Evolutionary conservation across 2,329 filamentous ascomycete genomes (phyloP).

Genomic region (Emericellopsis atlantica): DNA sequence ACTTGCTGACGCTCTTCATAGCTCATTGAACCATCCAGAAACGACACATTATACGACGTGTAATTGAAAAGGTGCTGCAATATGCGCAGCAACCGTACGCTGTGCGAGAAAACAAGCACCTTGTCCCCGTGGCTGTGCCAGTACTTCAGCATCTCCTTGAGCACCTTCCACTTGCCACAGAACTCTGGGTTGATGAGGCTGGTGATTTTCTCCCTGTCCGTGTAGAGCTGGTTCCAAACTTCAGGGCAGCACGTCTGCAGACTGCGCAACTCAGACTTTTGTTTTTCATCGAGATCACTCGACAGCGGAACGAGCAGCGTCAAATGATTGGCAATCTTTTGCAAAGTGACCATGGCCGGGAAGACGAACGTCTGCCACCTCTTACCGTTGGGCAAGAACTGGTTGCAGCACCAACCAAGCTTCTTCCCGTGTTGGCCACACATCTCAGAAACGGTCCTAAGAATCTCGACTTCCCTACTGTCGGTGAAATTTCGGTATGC

Average conservation of each 20-base stretch:
- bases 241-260: slow-evolving; percentile 65
- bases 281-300: slow-evolving; percentile 56
- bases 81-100: slow-evolving; percentile 72
- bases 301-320: slow-evolving; percentile 65
- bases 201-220: slow-evolving; percentile 63
- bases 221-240: slow-evolving; percentile 62
- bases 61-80: slow-evolving; percentile 75
- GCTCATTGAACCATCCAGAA: slow-evolving; percentile 72
- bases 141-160: slow-evolving; percentile 75
- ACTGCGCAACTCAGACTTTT: slow-evolving; percentile 62
- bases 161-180: slow-evolving; percentile 92
- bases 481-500: slow-evolving; percentile 74
- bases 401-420: slow-evolving; percentile 71
- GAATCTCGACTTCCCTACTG: slow-evolving; percentile 54
- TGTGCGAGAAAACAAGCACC: slow-evolving; percentile 90
- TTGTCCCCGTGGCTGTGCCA: slow-evolving; percentile 90
- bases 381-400: slow-evolving; percentile 43
- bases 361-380: slow-evolving; percentile 70
- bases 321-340: slow-evolving; percentile 89
- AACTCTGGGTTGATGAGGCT: slow-evolving; percentile 79
- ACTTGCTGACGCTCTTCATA: slow-evolving; percentile 72
- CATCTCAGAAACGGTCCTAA: slow-evolving; percentile 52
- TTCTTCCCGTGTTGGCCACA: slow-evolving; percentile 51
- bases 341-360: slow-evolving; percentile 66
- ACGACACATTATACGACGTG: slow-evolving; percentile 83